phyloP scores from a whole-genome alignment of 257 asterid genomes.

The Solanum stenotomum region DNA sequence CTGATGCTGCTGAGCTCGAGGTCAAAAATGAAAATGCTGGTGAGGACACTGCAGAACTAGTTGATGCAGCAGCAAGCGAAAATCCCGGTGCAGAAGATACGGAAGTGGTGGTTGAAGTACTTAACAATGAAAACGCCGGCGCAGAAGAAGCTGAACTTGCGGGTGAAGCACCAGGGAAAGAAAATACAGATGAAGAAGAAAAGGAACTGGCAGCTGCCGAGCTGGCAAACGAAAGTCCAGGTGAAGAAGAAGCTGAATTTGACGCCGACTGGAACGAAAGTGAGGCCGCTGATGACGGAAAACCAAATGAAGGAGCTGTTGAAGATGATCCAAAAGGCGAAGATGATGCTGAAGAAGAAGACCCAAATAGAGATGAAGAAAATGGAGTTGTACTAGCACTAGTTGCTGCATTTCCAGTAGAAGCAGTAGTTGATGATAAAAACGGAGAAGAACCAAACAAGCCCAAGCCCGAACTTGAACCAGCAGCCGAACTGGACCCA shows the following conservation, averaged over 20 bases:
- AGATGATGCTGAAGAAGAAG: constrained; percentile 3
- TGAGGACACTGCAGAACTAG: constrained; percentile 22
- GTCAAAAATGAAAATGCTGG: constrained; percentile 34
- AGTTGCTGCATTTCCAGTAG: not conserved
- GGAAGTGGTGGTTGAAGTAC: constrained; percentile 5
- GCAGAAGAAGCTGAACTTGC: not conserved
- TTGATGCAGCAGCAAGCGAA: constrained; percentile 22
- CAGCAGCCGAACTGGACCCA: constrained; percentile 9
- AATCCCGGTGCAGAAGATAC: constrained; percentile 15
- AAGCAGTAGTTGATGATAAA: not conserved
- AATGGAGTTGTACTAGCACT: not conserved
- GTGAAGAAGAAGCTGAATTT: not conserved
- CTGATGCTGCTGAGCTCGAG: constrained; percentile 25
- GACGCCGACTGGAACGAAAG: not conserved
- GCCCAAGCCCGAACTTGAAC: not conserved
- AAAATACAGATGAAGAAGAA: constrained; percentile 8
- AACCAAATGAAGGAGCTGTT: constrained; percentile 12
- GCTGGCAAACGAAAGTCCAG: constrained; percentile 12
- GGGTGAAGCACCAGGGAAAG: not conserved
- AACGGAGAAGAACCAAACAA: not conserved
- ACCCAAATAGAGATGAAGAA: not conserved
- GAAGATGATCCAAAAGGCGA: not conserved
- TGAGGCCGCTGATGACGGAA: not conserved
- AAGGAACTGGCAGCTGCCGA: not conserved
- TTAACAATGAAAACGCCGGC: constrained; percentile 3